phyloP scores from a whole-genome alignment of 139 green algal genomes.

The Chlorella sp. region DNA sequence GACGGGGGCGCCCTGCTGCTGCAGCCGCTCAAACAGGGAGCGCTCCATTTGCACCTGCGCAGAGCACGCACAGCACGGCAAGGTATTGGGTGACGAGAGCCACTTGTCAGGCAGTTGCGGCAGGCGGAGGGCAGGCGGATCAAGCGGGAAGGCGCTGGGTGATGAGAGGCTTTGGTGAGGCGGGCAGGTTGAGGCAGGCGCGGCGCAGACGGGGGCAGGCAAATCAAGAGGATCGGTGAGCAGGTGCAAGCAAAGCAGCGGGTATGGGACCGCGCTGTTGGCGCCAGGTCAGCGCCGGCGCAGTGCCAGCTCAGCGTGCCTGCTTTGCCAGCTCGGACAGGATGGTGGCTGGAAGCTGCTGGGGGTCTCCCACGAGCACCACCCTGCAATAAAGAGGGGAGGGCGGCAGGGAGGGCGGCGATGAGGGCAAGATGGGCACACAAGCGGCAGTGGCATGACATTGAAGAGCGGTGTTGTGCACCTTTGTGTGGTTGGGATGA shows the following conservation, averaged over 20 bases:
- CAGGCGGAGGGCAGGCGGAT: neutral
- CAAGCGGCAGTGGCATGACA: no score
- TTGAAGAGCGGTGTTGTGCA: neutral
- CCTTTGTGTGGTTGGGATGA: no score
- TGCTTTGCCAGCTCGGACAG: constrained; percentile 65
- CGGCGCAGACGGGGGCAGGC: no score
- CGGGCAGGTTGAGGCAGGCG: neutral
- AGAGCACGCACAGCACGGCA: neutral
- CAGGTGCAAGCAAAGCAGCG: no score
- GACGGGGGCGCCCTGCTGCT: constrained; percentile 55
- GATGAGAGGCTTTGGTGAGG: neutral
- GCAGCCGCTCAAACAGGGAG: constrained; percentile 87
- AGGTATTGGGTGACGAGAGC: neutral
- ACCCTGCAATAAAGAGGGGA: constrained; percentile 46
- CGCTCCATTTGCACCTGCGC: constrained; percentile 73
- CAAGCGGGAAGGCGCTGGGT: no score
- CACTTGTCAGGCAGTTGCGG: no score
- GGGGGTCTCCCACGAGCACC: constrained; percentile 91
- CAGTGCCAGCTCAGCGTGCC: neutral
- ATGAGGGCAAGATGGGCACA: no score
- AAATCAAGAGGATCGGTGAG: no score
- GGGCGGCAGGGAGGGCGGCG: neutral
- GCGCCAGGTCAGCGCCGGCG: no score
- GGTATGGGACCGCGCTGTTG: no score
- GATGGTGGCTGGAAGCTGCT: constrained; percentile 96